Evolutionary conservation across 139 green algal species (phyloP), one percentile per base, ranked within the genome.

Genomic region (Mesotaenium endlicherianum): DNA sequence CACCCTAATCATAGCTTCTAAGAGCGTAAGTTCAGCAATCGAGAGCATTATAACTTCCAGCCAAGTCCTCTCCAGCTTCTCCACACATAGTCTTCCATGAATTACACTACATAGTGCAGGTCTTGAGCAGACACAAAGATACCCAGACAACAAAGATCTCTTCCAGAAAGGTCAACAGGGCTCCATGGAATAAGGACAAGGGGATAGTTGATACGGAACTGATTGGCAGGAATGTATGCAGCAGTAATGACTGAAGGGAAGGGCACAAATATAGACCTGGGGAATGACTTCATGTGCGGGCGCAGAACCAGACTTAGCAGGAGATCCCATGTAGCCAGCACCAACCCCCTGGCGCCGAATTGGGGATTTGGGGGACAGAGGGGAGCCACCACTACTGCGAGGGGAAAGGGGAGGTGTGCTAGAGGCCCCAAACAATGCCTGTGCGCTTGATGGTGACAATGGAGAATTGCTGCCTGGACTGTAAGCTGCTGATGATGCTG

Each of bases 341-440:
- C 47, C 70, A 49, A 50, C 39, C 17, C 31, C 80, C 47, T 77
- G 41, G n/a, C 81, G 41, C 45, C 76, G 76, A 38, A 76, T 79
- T 26, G 82, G 82, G n/a, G 86, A 86, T 43, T 68, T 77, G n/a
- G 82, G 82, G 16, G 80, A 85, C 4, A 93, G 90, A 3, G 92
- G 91, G 11, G 53, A 39, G 58, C 39, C 44, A 4, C 90, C 87
- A 0, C 79, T 77, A 75, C 97, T 97, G 16, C 91, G 89, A 1
- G 94, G 94, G 2, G 94, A 97, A 39, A 97, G 72, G 1, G 94
- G 94, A 1, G 94, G 94, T 92, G 95, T 93, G 81, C 45, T 34
- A 3, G 84, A 41, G 38, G 8, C 5, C 40, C 11, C 43, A 75
- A 90, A 87, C 26, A 90, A 74, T 11, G 77, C 69, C 1, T 84